These are phyloP conservation scores for Fomitopsis serialis DNA, from an alignment of 768 basidiomycete genomes.

Conservation along the genomic window DNA sequence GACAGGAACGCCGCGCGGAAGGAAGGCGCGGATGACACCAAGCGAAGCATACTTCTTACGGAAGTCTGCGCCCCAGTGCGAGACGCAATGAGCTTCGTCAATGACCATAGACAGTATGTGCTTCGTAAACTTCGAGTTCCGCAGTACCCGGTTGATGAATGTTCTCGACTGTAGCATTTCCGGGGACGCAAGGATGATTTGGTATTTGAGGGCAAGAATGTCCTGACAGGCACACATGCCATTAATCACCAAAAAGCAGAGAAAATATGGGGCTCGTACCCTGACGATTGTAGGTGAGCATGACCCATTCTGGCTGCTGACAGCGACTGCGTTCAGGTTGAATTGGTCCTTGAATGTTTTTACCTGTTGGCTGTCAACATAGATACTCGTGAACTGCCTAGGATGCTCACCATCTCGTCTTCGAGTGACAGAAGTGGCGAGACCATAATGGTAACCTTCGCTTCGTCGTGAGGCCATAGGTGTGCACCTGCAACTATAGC, in stretches of 20 bases:
- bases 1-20: constrained; percentile 16
- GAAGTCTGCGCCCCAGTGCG: constrained; percentile 25
- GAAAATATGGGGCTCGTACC: constrained; percentile 10
- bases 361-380: constrained; percentile 15
- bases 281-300: constrained; percentile 21
- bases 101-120: constrained; percentile 20
- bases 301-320: constrained; percentile 28
- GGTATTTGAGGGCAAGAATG: constrained; percentile 14
- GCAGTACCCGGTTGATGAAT: constrained; percentile 20
- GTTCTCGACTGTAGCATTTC: constrained; percentile 23
- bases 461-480: constrained; percentile 17
- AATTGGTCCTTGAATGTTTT: constrained; percentile 28
- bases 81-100: constrained; percentile 27
- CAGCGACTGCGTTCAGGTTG: constrained; percentile 23
- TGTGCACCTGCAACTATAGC: constrained; percentile 19
- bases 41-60: constrained; percentile 22
- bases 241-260: neutral
- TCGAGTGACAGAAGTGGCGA: constrained; percentile 33
- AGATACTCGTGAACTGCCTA: neutral
- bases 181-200: constrained; percentile 22
- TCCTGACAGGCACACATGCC: constrained; percentile 1
- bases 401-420: constrained; percentile 27
- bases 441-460: constrained; percentile 30
- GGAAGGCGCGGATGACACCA: constrained; percentile 19
- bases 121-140: constrained; percentile 14